Evolutionary conservation across 1,284 basidiomycete genomes (phyloP), one percentile per base, ranked within the genome.

Genomic region (Melampsora abietis-canadensis): DNA sequence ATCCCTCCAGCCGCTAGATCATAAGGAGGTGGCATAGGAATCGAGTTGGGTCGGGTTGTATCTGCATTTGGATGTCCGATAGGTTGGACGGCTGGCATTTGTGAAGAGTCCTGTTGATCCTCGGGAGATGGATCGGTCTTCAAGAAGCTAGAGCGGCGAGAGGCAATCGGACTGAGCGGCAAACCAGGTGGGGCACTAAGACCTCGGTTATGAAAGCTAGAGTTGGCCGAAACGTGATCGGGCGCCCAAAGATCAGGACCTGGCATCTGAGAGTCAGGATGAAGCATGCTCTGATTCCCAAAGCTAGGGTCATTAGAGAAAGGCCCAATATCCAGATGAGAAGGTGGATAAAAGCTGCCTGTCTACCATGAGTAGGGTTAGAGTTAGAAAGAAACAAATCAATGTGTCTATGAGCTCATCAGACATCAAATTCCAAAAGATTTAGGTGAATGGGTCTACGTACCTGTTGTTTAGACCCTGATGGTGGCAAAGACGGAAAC

Each of bases 11-110:
- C n/a, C n/a, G 60, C 19, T 15, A 57, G 66, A n/a, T 54, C 66
- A 40, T 68, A 68, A 31, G 54, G 54, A 21, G 66, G 66, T 15
- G 66, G 66, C 51, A 68, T 68, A 2, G 66, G 66, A 31, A 68
- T 68, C n/a, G 66, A 40, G 27, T 68, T 51, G 14, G 66, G 66
- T 24, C 54, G 48, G 19, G 54, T 54, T 19, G 31, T 34, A 57
- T 40, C 60, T 19, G 66, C 21, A 40, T 40, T 40, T 5, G 66
- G 66, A 46, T 68, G 66, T 24, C 66, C 66, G 17, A 68, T 68
- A 14, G 66, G 66, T 57, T 68, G 47, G 4, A 54, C 54, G 8
- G 47, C 65, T 2, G 37, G 12, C 5, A 12, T 40, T 40, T 40
- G 37, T 40, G 6, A 10, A 40, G 37, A 40, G 37, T 40, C 37